Conservation (phyloP, 2,329 filamentous ascomycete genomes). For the Apiospora pterosperma region DNA sequence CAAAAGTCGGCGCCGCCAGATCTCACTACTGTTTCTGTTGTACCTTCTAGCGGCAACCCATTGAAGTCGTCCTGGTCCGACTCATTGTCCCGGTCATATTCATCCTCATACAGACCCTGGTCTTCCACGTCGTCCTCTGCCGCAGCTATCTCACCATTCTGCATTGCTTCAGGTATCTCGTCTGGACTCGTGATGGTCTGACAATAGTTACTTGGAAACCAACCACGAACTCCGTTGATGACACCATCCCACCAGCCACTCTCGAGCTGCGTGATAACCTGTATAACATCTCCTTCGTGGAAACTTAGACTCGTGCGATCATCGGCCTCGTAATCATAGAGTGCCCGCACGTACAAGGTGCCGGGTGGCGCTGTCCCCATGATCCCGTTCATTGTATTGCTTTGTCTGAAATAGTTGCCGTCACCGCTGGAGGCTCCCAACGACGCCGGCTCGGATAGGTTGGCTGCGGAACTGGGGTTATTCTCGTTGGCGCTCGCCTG, state of each 20-base stretch:
- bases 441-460: slow-evolving; percentile 28
- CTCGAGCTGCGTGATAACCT: slow-evolving; percentile 96
- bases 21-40: slow-evolving; percentile 41
- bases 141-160: slow-evolving; percentile 49
- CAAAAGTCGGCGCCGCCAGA: slow-evolving; percentile 93
- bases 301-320: slow-evolving; percentile 97
- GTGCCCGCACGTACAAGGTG: slow-evolving; percentile 86
- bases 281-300: slow-evolving; percentile 93
- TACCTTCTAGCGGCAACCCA: slow-evolving; percentile 67
- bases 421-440: slow-evolving; percentile 28
- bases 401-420: slow-evolving; percentile 20
- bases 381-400: slow-evolving; percentile 54
- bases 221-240: slow-evolving; percentile 92
- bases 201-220: slow-evolving; percentile 99
- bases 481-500: slow-evolving; percentile 24
- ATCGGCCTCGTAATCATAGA: slow-evolving; percentile 98
- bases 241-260: slow-evolving; percentile 99
- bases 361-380: slow-evolving; percentile 57
- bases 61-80: slow-evolving; percentile 57
- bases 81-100: slow-evolving; percentile 64
- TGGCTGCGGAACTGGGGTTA: slow-evolving; percentile 21
- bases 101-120: slow-evolving; percentile 63
- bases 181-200: slow-evolving; percentile 76
- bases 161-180: slow-evolving; percentile 62
- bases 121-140: slow-evolving; percentile 61